Evolutionary conservation across 169 alveolate genomes (phyloP), one percentile per base, ranked within the genome.

Genomic region (Toxoplasma gondii): DNA sequence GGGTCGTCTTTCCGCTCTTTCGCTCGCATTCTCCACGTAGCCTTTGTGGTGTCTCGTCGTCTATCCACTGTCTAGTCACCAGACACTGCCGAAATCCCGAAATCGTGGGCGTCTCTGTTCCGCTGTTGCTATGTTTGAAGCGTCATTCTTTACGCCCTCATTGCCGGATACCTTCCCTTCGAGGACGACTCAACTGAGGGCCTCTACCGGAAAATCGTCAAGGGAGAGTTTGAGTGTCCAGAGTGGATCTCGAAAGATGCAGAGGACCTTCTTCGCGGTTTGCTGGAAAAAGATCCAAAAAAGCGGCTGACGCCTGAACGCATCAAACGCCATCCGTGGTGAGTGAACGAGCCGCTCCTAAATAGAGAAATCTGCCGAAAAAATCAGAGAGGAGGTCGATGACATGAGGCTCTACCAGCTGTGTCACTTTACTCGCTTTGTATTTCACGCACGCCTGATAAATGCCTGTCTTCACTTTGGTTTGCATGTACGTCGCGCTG

Each of bases 101-200:
- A 49, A 4, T 12, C 58, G 22, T 12, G 58, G 58, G 58, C 12
- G 58, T 49, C 12, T 12, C 88, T 53, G 81, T 86, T 45, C 92
- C n/a, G 49, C 29, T 45, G 80, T 29, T 94, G 96, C 94, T 96
- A 44, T 86, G 80, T 74, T 38, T n/a, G 97, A 91, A 98, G 99
- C 17, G 97, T 98, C 16, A 97, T 98, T 49, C 97, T 98, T 39
- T 98, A 93, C 91, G 99, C 99, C 0, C 95, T 98, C 96, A 94
- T 98, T 31, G 98, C 99, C 83, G 99, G 99, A 5, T 98, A 97
- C 96, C 96, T 98, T 16, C 99, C 99, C 81, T 98, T 98, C 92
- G 99, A 98, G 96, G 99, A 97, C 92, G 96, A 94, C 78, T 96
- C 97, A 67, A 98, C 98, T 0, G 95, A 97, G 5, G 95, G 92